These are phyloP conservation scores for Kwoniella dejecticola DNA, from an alignment of 768 basidiomycete species.

Conservation along the genomic window DNA sequence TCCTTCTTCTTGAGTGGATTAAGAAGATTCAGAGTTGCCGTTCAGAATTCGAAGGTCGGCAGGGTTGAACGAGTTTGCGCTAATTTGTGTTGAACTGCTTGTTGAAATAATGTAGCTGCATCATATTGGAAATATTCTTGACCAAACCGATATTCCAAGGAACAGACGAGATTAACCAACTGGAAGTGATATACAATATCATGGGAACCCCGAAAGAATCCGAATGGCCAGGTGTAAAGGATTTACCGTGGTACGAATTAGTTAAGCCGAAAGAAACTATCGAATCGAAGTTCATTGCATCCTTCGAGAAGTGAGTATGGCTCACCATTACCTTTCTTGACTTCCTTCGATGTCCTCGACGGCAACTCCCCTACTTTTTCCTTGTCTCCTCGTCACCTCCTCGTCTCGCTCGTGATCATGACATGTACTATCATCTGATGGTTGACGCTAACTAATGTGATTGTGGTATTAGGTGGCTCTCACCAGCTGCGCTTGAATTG, in stretches of 20 bases:
- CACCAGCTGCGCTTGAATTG: conserved; percentile 80
- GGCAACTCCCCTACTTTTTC: too few relatives aligned
- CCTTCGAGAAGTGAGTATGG: conserved; percentile 79
- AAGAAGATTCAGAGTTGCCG: too few relatives aligned
- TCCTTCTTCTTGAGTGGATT: background rate
- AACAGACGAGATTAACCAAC: conserved; percentile 94
- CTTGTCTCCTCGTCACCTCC: too few relatives aligned
- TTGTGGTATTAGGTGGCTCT: conserved; percentile 68
- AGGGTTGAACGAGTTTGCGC: too few relatives aligned
- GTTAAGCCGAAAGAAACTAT: conserved; percentile 80
- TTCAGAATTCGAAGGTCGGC: too few relatives aligned
- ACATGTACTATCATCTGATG: too few relatives aligned
- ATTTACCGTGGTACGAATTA: conserved; percentile 97
- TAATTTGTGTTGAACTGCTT: background rate
- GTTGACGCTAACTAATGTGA: background rate
- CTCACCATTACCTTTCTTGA: too few relatives aligned
- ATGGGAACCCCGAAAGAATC: conserved; percentile 81
- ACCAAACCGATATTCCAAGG: conserved; percentile 98
- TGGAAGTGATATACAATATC: conserved; percentile 87
- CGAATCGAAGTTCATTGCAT: conserved; percentile 73
- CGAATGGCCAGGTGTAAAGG: conserved; percentile 78
- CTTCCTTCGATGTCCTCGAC: too few relatives aligned
- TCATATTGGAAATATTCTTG: conserved; percentile 95
- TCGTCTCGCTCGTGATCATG: too few relatives aligned
- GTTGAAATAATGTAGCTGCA: conserved; percentile 70